Conservation (phyloP, 1,284 basidiomycete genomes). For the Vanrija sp. region DNA sequence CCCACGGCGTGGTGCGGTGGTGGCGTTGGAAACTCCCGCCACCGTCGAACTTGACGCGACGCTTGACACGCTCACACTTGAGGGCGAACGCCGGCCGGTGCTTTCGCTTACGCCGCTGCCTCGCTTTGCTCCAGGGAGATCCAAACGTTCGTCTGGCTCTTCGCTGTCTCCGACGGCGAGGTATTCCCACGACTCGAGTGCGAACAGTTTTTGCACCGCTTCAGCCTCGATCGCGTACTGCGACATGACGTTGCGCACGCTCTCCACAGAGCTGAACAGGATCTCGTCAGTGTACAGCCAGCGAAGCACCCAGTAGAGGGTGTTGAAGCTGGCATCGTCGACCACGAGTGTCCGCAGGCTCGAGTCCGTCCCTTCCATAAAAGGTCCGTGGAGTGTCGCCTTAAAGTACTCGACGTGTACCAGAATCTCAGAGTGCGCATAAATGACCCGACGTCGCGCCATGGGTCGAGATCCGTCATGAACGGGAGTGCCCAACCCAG, state of each 20-base stretch:
- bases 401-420: slow-evolving; percentile 71
- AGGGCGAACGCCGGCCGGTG: slow-evolving; percentile 3
- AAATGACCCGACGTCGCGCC: slow-evolving; percentile 55
- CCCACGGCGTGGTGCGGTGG: no score
- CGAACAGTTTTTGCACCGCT: slow-evolving; percentile 7
- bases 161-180: slow-evolving; percentile 5
- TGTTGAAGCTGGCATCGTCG: slow-evolving; percentile 75
- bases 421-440: slow-evolving; percentile 75
- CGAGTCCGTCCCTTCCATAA: slow-evolving; percentile 56
- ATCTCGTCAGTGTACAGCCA: slow-evolving; percentile 65
- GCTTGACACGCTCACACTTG: background rate
- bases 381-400: slow-evolving; percentile 70
- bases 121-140: background rate
- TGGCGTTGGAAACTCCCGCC: no score
- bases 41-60: background rate
- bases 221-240: slow-evolving; percentile 22
- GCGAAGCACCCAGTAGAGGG: slow-evolving; percentile 70
- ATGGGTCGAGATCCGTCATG: background rate
- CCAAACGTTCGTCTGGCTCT: background rate
- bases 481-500: background rate
- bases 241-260: slow-evolving; percentile 38
- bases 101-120: background rate
- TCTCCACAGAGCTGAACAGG: slow-evolving; percentile 52
- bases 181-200: slow-evolving; percentile 16
- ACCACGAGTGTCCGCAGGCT: slow-evolving; percentile 58